Conservation (phyloP, 2,329 filamentous ascomycete species). For the Verticillium isaacii region DNA sequence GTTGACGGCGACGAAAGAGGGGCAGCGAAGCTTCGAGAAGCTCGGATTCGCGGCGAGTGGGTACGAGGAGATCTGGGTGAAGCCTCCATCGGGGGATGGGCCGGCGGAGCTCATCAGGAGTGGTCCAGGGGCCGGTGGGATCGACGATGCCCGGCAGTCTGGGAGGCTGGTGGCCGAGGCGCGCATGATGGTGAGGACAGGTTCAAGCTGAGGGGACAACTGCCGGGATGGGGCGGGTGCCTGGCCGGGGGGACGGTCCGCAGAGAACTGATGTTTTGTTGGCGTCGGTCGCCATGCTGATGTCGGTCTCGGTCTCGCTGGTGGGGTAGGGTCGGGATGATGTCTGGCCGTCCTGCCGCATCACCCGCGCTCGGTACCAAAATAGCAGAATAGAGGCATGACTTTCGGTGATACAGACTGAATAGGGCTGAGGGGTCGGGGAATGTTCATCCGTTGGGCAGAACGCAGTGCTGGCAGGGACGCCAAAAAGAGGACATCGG, state of each 20-base stretch:
- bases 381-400: neutral
- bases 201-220: neutral
- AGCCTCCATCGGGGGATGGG: neutral
- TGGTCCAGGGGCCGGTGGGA: neutral
- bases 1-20: conserved; percentile 22
- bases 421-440: neutral
- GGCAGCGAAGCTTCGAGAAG: conserved; percentile 19
- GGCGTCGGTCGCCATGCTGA: no score
- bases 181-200: conserved; percentile 1
- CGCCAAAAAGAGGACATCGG: neutral
- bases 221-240: neutral
- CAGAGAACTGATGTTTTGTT: neutral
- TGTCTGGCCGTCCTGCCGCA: neutral
- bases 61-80: conserved; percentile 21
- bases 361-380: neutral
- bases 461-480: neutral
- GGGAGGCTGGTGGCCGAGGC: neutral
- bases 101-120: conserved; percentile 2
- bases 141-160: neutral
- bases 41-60: conserved; percentile 22
- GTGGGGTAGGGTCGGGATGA: neutral
- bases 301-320: neutral
- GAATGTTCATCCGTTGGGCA: neutral
- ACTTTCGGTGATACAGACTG: neutral
- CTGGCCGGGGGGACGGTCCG: neutral